Conservation (phyloP, 345 rosid species). For the Eucalyptus marginata region DNA sequence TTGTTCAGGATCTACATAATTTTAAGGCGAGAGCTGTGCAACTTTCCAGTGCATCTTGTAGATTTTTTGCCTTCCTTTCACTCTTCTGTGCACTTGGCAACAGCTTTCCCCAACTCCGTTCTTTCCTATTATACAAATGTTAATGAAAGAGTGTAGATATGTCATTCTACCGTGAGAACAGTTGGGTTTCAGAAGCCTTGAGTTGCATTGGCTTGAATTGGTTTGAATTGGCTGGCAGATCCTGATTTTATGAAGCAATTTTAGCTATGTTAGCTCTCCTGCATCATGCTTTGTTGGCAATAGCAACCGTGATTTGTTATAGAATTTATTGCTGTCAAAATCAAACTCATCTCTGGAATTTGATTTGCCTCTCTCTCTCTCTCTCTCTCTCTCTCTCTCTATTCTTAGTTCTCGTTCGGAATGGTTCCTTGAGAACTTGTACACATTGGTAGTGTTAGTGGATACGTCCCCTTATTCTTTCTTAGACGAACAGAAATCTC, state of each 20-base stretch:
- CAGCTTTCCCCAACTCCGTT: background rate
- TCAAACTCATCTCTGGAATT: background rate
- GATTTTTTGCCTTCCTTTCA: background rate
- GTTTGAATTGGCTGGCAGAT: background rate
- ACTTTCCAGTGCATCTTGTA: background rate
- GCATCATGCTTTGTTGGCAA: background rate
- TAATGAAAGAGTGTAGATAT: background rate
- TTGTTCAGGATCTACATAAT: background rate
- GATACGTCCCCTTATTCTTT: background rate
- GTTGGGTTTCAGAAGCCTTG: background rate
- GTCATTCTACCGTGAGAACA: background rate
- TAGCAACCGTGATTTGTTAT: background rate
- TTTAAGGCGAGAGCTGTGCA: background rate
- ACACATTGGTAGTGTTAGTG: background rate
- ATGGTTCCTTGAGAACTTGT: background rate
- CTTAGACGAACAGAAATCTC: background rate
- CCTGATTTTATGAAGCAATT: background rate
- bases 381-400: background rate
- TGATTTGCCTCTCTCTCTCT: background rate
- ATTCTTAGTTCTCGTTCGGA: background rate
- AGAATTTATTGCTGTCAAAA: background rate
- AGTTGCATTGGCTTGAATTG: background rate
- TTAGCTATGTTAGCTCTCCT: background rate
- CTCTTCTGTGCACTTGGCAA: background rate
- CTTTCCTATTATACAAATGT: background rate